Evolutionary conservation across 305 asterid genomes (phyloP).

Genomic region (Fraxinus platypoda): DNA sequence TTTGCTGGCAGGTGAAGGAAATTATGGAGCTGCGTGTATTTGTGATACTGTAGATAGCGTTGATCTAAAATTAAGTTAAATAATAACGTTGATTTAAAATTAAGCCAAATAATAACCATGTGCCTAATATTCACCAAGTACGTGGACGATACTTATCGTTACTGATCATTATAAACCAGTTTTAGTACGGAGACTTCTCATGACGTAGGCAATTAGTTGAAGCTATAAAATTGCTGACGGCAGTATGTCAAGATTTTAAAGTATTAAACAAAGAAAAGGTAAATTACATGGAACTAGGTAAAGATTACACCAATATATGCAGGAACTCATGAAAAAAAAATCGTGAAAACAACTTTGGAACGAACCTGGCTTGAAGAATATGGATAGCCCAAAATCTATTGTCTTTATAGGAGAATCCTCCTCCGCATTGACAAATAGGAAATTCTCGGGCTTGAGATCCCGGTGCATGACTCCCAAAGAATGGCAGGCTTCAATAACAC

Average conservation of each 20-base stretch:
- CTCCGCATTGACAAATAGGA: slow-evolving; percentile 53
- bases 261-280: not conserved
- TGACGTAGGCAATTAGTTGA: not conserved
- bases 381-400: slow-evolving; percentile 78
- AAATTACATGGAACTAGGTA: not conserved
- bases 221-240: not conserved
- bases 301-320: not conserved
- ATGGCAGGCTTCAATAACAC: slow-evolving; percentile 71
- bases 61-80: not conserved
- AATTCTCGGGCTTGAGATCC: slow-evolving; percentile 86
- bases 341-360: not conserved
- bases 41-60: not conserved
- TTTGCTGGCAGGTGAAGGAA: not conserved
- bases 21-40: not conserved
- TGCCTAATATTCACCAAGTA: not conserved
- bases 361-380: slow-evolving; percentile 83
- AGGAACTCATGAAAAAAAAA: not conserved
- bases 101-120: not conserved
- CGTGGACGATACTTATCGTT: not conserved
- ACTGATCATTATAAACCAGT: not conserved
- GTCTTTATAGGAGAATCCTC: slow-evolving; percentile 73
- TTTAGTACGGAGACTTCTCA: not conserved
- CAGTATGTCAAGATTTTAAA: not conserved
- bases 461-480: slow-evolving; percentile 89
- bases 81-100: not conserved